Conservation (phyloP, 2,329 filamentous ascomycete species). For the Fusarium setosum region DNA sequence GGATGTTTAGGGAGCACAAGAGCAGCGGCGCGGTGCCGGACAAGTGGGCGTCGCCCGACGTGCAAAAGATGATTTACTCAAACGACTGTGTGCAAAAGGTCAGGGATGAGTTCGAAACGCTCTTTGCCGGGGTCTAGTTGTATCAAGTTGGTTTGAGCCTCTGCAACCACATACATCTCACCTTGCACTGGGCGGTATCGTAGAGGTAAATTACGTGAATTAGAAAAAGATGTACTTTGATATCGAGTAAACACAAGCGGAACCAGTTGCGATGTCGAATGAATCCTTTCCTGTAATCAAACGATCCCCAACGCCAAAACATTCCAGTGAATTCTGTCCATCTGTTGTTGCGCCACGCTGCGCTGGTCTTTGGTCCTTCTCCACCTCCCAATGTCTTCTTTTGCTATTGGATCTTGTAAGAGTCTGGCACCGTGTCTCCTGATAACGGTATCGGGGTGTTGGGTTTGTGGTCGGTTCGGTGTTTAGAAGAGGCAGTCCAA, state of each 20-base stretch:
- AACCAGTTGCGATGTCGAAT: slow-evolving; percentile 22
- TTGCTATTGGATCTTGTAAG: neutral
- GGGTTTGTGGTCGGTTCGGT: slow-evolving; percentile 1
- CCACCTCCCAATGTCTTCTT: neutral
- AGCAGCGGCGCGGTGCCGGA: slow-evolving; percentile 67
- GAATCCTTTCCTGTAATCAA: slow-evolving; percentile 18
- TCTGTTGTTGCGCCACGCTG: slow-evolving; percentile 23
- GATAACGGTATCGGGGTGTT: slow-evolving; percentile 9
- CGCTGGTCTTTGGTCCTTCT: slow-evolving; percentile 12
- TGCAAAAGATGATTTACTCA: slow-evolving; percentile 74
- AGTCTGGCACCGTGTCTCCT: neutral
- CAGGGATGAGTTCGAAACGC: slow-evolving; percentile 36
- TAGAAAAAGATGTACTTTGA: slow-evolving; percentile 31
- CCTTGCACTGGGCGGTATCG: neutral
- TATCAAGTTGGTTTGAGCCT: slow-evolving; percentile 5
- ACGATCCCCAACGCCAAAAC: slow-evolving; percentile 37
- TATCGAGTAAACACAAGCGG: slow-evolving; percentile 30
- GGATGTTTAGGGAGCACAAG: slow-evolving; percentile 63
- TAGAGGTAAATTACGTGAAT: slow-evolving; percentile 31
- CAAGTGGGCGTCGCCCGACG: slow-evolving; percentile 78
- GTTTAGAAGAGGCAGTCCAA: slow-evolving; percentile 66
- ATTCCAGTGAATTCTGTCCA: slow-evolving; percentile 17
- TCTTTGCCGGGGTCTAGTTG: slow-evolving; percentile 33
- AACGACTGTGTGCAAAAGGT: slow-evolving; percentile 68
- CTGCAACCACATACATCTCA: neutral